Evolutionary conservation across 805 yeast genomes (phyloP), one percentile per base, ranked within the genome.

Genomic region (Clavispora phyllophila): DNA sequence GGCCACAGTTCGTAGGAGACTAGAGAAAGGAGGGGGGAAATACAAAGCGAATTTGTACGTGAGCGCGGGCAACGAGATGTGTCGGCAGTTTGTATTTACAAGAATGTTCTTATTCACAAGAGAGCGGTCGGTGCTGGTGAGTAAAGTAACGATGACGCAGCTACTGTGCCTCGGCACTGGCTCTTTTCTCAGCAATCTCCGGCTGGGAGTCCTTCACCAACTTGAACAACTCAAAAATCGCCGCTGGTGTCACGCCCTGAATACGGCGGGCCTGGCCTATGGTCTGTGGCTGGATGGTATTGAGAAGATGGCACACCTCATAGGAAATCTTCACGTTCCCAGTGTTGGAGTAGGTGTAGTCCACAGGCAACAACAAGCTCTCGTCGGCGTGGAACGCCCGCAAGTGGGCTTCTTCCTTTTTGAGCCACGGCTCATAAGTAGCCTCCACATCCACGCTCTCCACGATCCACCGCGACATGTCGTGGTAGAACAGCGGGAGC

Each of bases 191-290:
- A 7, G 36, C 37, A 23, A 22, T 20, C 13, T 35, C 19, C 19
- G 26, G 19, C 37, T 23, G 37, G 13, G 19, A 9, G 27, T 35
- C 27, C 17, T 35, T 35, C 28, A 35, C 37, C 42, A 84, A 59
- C 47, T 81, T 71, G 57, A 82, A 86, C 37, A 90, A 70, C 57
- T 87, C 95, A 49, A 88, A 84, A 14, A 87, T 70, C 0, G 96
- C 93, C 0, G 96, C 91, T 0, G 98, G 96, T 0, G 98, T 91
- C 2, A 93, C 81, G 0, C 99, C 98, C 56, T 93, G 95, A 10
- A 91, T 84, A 52, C 98, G 73, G 58, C 96, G 75, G 0, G 98
- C 98, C 60, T 93, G 98, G 0, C 98, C 98, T 36, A 93, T 79
- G 0, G 97, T 93, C 41, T 79, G 78, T 0, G 99, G 99, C 47